phyloP scores from a whole-genome alignment of 2,329 filamentous ascomycete genomes.

The Rhynchosporium graminicola region DNA sequence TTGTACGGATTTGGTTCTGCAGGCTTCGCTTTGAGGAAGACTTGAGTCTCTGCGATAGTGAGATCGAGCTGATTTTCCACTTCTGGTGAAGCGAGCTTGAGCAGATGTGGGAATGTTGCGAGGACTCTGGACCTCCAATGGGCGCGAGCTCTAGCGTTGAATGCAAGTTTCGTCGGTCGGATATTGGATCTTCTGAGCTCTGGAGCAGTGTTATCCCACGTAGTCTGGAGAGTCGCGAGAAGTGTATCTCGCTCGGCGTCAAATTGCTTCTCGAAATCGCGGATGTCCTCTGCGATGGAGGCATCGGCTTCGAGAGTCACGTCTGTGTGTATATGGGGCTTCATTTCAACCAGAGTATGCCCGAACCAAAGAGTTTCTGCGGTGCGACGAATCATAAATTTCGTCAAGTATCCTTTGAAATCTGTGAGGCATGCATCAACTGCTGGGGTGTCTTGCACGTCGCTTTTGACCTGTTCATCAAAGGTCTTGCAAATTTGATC shows the following conservation, averaged over 20 bases:
- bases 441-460: background rate
- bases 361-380: constrained; percentile 29
- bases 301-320: constrained; percentile 15
- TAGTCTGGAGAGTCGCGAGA: constrained; percentile 9
- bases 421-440: background rate
- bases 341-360: constrained; percentile 25
- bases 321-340: constrained; percentile 28
- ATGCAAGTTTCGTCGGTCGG: constrained; percentile 14
- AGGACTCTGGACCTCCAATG: constrained; percentile 23
- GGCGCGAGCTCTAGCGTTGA: constrained; percentile 13
- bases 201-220: constrained; percentile 13
- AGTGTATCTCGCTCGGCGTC: background rate
- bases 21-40: constrained; percentile 2
- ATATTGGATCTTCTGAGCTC: constrained; percentile 3
- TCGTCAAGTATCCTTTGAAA: constrained; percentile 23
- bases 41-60: constrained; percentile 9
- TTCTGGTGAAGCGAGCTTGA: constrained; percentile 5
- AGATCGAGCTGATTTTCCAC: constrained; percentile 16
- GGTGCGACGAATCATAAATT: constrained; percentile 29
- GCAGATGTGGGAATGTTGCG: constrained; percentile 26
- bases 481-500: constrained; percentile 25
- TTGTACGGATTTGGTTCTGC: constrained; percentile 14
- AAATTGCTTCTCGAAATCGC: background rate
- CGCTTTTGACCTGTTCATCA: constrained; percentile 17
- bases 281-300: background rate